Percentiles rank a stretch among this genome's conserved stretches.
Evolutionary conservation across 2,329 filamentous ascomycete genomes (phyloP).

Genomic region (Albifimbria verrucaria): DNA sequence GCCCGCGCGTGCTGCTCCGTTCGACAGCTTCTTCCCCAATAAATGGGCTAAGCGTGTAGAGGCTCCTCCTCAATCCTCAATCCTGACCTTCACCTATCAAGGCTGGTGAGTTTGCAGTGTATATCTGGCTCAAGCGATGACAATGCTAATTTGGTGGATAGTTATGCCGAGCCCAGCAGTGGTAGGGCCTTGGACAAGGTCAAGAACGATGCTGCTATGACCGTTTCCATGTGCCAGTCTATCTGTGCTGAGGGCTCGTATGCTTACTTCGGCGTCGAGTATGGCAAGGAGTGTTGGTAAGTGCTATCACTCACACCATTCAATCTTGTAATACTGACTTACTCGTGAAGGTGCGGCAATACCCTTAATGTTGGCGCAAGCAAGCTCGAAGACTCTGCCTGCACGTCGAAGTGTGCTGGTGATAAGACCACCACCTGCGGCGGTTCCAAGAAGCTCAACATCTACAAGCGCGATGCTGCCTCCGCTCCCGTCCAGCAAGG

Average conservation of each 20-base stretch:
- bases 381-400: background rate
- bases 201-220: background rate
- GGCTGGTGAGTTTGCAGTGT: background rate
- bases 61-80: too few relatives aligned
- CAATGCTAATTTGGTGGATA: too few relatives aligned
- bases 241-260: background rate
- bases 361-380: background rate
- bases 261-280: background rate
- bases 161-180: constrained; percentile 1
- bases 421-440: background rate
- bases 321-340: too few relatives aligned
- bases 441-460: background rate
- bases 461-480: background rate
- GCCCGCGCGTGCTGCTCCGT: background rate
- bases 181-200: background rate
- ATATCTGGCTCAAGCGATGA: background rate
- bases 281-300: constrained; percentile 4
- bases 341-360: background rate
- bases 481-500: background rate
- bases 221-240: background rate
- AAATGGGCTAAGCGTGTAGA: too few relatives aligned
- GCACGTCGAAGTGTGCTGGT: background rate
- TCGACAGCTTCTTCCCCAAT: too few relatives aligned
- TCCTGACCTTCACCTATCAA: background rate
- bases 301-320: background rate